Percentiles rank a stretch among this genome's conserved stretches.
These are phyloP conservation scores for Mesotaenium endlicherianum DNA, from an alignment of 139 green algal species.

Conservation along the genomic window DNA sequence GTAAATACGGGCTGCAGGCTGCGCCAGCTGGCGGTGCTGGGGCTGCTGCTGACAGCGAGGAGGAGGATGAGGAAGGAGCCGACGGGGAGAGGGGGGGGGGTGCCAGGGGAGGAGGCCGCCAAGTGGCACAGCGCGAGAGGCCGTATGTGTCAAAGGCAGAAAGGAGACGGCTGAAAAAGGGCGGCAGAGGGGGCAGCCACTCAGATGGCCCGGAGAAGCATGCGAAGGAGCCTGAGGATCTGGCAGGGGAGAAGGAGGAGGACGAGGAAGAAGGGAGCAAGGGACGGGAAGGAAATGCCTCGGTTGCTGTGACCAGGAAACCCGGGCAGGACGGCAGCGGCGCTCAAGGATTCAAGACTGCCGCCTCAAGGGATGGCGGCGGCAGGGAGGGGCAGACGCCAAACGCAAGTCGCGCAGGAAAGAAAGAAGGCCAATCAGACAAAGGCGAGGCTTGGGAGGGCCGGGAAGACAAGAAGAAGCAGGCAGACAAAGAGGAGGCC, in stretches of 20 bases:
- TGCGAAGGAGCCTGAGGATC: slow-evolving; percentile 28
- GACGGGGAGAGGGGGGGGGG: background rate
- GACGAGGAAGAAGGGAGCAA: slow-evolving; percentile 14
- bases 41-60: background rate
- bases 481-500: background rate
- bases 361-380: no score
- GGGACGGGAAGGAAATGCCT: background rate
- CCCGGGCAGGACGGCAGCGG: no score
- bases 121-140: slow-evolving; percentile 9
- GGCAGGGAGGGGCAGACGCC: no score
- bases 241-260: slow-evolving; percentile 23
- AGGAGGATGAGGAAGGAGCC: background rate
- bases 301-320: background rate
- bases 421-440: no score
- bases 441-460: no score
- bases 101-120: slow-evolving; percentile 23
- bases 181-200: slow-evolving; percentile 65
- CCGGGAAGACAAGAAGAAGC: slow-evolving; percentile 8
- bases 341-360: no score
- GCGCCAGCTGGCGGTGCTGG: background rate
- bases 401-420: no score
- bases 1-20: slow-evolving; percentile 4
- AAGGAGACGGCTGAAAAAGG: slow-evolving; percentile 13
- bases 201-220: slow-evolving; percentile 12
- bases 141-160: slow-evolving; percentile 34